Conservation (phyloP, 805 yeast species). For the Pichia exigua region DNA sequence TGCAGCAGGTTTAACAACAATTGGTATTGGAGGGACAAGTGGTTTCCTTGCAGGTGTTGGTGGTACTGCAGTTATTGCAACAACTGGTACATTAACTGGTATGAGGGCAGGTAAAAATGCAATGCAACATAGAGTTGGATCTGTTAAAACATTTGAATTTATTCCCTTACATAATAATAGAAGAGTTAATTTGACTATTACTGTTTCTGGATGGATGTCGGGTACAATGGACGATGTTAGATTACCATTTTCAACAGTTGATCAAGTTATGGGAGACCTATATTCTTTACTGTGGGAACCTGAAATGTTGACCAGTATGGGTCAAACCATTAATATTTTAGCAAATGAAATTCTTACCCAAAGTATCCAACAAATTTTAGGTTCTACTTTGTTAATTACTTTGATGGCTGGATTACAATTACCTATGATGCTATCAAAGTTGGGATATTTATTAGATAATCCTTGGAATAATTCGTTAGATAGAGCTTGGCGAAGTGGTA, state of each 20-base stretch:
- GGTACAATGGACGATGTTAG: constrained; percentile 93
- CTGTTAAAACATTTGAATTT: constrained; percentile 89
- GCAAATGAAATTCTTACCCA: constrained; percentile 92
- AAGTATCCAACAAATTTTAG: constrained; percentile 90
- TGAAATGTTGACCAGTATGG: constrained; percentile 90
- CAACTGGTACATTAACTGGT: constrained; percentile 86
- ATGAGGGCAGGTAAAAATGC: constrained; percentile 83
- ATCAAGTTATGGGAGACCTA: constrained; percentile 96
- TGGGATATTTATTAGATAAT: constrained; percentile 84
- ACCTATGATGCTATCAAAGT: constrained; percentile 85
- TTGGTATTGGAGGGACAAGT: constrained; percentile 90
- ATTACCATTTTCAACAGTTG: constrained; percentile 91
- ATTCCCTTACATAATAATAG: constrained; percentile 87
- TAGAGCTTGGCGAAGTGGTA: constrained; percentile 95
- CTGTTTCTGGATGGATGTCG: constrained; percentile 97
- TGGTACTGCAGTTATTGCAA: constrained; percentile 89
- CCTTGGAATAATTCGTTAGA: constrained; percentile 98
- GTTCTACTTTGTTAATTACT: constrained; percentile 82
- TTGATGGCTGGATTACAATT: constrained; percentile 88
- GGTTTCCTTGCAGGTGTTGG: constrained; percentile 95
- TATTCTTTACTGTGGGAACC: constrained; percentile 96
- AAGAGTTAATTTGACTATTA: constrained; percentile 76
- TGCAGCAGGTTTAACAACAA: constrained; percentile 93
- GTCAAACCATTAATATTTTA: constrained; percentile 88
- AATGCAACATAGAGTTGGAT: constrained; percentile 81